phyloP scores from a whole-genome alignment of 2,329 filamentous ascomycete species.

The Aspergillus quadrilineatus region DNA sequence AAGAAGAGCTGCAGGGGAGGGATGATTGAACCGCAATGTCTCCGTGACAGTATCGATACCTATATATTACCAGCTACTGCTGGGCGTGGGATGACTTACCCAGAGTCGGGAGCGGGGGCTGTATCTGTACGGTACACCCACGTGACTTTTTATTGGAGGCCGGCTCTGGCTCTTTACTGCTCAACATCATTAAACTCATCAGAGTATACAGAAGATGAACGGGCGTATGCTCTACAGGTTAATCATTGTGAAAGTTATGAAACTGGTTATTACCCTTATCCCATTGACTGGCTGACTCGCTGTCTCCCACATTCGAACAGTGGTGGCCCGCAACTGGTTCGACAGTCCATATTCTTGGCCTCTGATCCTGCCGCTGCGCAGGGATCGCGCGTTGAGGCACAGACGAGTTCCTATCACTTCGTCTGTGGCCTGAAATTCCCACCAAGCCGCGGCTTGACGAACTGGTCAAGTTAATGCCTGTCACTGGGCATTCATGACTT shows the following conservation, averaged over 20 bases:
- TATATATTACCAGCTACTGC: not conserved
- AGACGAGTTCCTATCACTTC: not conserved
- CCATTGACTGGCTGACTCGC: not conserved
- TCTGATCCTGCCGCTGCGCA: not conserved
- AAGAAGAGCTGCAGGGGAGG: conserved; percentile 8
- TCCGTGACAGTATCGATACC: conserved; percentile 4
- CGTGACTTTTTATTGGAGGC: conserved; percentile 11
- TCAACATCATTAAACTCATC: not conserved
- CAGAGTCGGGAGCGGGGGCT: not conserved
- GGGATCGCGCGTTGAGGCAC: conserved; percentile 1
- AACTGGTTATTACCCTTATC: not conserved
- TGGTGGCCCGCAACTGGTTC: not conserved
- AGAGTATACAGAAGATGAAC: not conserved
- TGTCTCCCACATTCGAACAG: not conserved
- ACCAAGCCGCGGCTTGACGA: not conserved
- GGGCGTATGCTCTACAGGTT: not conserved
- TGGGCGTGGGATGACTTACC: not conserved
- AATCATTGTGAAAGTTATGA: not conserved
- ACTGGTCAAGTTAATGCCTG: not conserved
- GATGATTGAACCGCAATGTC: conserved; percentile 3
- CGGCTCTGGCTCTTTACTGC: not conserved
- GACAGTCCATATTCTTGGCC: conserved; percentile 8
- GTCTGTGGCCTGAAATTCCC: conserved; percentile 2
- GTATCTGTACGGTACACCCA: conserved; percentile 14
- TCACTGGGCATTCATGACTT: not conserved